Percentiles rank a stretch among this genome's conserved stretches.
Evolutionary conservation across 805 yeast genomes (phyloP).

Genomic region (Lachancea quebecensis): DNA sequence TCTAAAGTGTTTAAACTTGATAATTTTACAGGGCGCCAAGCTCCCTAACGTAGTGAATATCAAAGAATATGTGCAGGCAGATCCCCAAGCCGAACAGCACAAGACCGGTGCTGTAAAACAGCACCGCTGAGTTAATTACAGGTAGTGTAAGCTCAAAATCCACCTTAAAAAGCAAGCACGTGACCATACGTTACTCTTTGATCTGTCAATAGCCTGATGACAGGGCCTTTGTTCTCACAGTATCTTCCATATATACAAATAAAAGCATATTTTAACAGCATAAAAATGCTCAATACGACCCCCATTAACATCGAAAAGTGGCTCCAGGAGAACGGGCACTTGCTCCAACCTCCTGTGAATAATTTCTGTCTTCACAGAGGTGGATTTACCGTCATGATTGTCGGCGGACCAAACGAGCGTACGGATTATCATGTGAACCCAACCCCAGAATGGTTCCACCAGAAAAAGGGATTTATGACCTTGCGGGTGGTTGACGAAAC

Average conservation of each 20-base stretch:
- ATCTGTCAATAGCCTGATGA: no score
- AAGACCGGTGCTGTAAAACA: no score
- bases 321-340: conserved; percentile 68
- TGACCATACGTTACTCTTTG: no score
- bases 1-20: not conserved
- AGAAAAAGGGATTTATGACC: conserved; percentile 80
- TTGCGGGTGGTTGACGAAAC: conserved; percentile 64
- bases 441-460: conserved; percentile 91
- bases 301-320: conserved; percentile 78
- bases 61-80: no score
- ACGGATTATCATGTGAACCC: conserved; percentile 91
- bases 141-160: no score
- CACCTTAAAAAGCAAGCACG: no score
- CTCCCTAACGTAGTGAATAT: no score
- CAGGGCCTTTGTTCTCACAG: no score
- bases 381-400: conserved; percentile 90
- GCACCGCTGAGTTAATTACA: no score
- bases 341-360: conserved; percentile 86
- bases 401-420: conserved; percentile 92
- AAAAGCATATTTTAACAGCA: not conserved
- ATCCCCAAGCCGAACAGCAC: no score
- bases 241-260: not conserved
- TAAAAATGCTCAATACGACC: conserved; percentile 18
- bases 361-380: conserved; percentile 86
- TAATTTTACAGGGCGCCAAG: no score